Evolutionary conservation across 2,329 filamentous ascomycete genomes (phyloP).

Genomic region (Ilyonectria sp.): DNA sequence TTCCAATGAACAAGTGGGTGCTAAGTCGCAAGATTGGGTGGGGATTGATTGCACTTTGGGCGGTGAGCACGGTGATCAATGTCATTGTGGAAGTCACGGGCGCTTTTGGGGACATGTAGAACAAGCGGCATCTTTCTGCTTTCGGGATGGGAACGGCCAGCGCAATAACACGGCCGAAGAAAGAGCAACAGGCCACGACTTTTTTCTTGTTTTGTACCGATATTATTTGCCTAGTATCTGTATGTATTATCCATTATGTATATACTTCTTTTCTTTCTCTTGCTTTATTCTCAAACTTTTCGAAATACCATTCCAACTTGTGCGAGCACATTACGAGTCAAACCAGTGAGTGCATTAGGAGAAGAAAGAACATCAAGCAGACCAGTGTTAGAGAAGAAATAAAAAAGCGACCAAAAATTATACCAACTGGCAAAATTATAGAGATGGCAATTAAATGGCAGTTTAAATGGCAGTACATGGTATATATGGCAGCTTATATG

Average conservation of each 20-base stretch:
- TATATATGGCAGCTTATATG: slow-evolving; percentile 6
- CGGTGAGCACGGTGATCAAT: slow-evolving; percentile 84
- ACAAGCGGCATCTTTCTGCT: not conserved
- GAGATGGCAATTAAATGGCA: slow-evolving; percentile 18
- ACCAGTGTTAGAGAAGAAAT: not conserved
- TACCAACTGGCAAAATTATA: slow-evolving; percentile 20
- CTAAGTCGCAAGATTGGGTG: slow-evolving; percentile 88
- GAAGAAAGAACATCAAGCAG: too few species aligned
- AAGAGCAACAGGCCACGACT: not conserved
- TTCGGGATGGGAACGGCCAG: not conserved
- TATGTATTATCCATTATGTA: not conserved
- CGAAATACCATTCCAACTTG: too few species aligned
- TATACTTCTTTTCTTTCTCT: not conserved
- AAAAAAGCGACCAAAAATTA: not conserved
- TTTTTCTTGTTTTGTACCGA: slow-evolving; percentile 1
- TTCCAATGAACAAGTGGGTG: slow-evolving; percentile 89
- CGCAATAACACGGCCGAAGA: slow-evolving; percentile 5
- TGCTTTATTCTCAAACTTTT: not conserved
- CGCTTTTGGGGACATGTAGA: slow-evolving; percentile 56
- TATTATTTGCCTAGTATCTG: not conserved
- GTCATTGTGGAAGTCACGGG: slow-evolving; percentile 83
- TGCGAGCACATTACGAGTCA: too few species aligned
- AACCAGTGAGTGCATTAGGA: too few species aligned
- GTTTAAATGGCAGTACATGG: slow-evolving; percentile 8
- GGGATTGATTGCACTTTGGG: slow-evolving; percentile 86